Conservation (phyloP, 768 basidiomycete species). For the Rhizopogon roseolus region DNA sequence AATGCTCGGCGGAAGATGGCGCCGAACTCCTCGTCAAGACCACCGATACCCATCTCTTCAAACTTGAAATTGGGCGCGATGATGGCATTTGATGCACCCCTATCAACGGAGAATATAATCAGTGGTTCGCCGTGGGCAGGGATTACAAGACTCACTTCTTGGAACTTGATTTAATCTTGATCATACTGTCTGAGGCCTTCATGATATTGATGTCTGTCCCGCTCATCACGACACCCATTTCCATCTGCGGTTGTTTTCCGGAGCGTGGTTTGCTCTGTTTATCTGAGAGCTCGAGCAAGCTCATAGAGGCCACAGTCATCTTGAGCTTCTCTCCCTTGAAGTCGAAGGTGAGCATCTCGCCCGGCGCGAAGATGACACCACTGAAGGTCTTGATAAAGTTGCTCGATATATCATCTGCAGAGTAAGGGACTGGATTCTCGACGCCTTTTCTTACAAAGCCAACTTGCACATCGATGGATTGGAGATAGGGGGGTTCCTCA, state of each 20-base stretch:
- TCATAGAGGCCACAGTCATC: constrained; percentile 57
- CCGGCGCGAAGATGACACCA: constrained; percentile 62
- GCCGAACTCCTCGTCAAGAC: constrained; percentile 90
- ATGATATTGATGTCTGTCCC: constrained; percentile 89
- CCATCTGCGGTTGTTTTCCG: constrained; percentile 25
- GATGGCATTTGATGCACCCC: constrained; percentile 90
- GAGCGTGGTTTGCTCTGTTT: constrained; percentile 46
- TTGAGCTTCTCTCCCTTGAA: constrained; percentile 84
- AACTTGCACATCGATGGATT: constrained; percentile 77
- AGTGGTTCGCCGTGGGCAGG: background rate
- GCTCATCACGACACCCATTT: constrained; percentile 78
- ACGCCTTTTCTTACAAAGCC: constrained; percentile 53
- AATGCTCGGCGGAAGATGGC: constrained; percentile 98
- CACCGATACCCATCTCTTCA: constrained; percentile 99
- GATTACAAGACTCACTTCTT: constrained; percentile 62
- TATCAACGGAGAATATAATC: constrained; percentile 23
- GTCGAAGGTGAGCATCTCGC: constrained; percentile 78
- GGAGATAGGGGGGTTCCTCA: constrained; percentile 58
- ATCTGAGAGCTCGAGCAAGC: constrained; percentile 56
- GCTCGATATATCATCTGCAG: constrained; percentile 79
- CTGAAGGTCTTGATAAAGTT: constrained; percentile 74
- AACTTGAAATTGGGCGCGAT: constrained; percentile 99
- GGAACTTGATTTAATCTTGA: constrained; percentile 89
- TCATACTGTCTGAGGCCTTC: constrained; percentile 74
- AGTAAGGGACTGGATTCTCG: constrained; percentile 67